These are phyloP conservation scores for Elongisporangium anandrum DNA, from an alignment of 352 stramenopile genomes.

Conservation along the genomic window DNA sequence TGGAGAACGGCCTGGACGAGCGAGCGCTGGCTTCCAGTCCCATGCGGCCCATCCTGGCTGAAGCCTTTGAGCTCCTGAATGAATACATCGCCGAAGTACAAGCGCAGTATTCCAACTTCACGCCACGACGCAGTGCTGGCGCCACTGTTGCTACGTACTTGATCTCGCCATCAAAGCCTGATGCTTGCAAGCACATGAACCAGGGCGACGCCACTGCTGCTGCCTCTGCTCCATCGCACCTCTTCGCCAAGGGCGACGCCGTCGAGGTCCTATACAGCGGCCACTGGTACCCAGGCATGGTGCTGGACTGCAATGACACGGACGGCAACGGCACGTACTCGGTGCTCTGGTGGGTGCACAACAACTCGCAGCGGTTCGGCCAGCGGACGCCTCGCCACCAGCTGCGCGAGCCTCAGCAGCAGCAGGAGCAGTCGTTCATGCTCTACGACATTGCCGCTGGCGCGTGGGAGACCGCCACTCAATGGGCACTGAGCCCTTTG, in stretches of 20 bases:
- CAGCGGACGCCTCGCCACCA: constrained; percentile 43
- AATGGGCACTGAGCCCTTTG: constrained; percentile 43
- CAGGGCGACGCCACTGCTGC: background rate
- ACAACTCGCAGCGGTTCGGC: constrained; percentile 73
- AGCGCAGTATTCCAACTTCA: constrained; percentile 54
- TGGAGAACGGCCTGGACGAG: constrained; percentile 41
- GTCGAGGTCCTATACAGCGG: constrained; percentile 53
- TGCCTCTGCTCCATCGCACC: background rate
- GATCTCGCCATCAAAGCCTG: constrained; percentile 9
- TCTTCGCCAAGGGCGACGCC: constrained; percentile 56
- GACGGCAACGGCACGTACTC: constrained; percentile 52
- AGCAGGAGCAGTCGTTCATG: constrained; percentile 17
- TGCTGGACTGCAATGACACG: constrained; percentile 53
- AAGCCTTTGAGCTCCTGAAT: constrained; percentile 59
- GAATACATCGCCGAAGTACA: constrained; percentile 43
- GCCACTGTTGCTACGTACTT: constrained; percentile 8
- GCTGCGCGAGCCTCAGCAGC: constrained; percentile 36
- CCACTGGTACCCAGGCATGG: constrained; percentile 62
- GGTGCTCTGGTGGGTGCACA: constrained; percentile 76
- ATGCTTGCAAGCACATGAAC: constrained; percentile 1
- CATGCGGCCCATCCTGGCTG: constrained; percentile 68
- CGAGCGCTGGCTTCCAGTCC: constrained; percentile 45
- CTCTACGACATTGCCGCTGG: constrained; percentile 56
- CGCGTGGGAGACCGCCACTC: constrained; percentile 36
- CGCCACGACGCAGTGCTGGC: constrained; percentile 13